Conservation (phyloP, 495 filamentous ascomycete species). For the Penicillium lagena region DNA sequence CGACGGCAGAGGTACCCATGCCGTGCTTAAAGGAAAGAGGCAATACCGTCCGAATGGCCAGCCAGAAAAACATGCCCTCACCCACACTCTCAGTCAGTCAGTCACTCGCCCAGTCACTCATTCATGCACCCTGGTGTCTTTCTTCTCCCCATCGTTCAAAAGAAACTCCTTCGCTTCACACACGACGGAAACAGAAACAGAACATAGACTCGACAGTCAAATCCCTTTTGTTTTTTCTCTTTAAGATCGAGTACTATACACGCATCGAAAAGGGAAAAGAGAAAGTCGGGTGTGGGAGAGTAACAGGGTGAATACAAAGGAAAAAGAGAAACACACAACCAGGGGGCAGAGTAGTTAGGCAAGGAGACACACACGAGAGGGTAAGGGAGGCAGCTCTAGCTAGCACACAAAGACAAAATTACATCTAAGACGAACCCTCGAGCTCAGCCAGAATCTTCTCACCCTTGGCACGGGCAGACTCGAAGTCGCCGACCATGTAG, state of each 20-base stretch:
- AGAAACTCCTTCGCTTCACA: too few relatives aligned
- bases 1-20: too few relatives aligned
- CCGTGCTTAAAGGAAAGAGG: too few relatives aligned
- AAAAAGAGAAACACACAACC: constrained; percentile 19
- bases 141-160: too few relatives aligned
- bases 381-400: constrained; percentile 17
- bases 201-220: constrained; percentile 13
- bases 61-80: constrained; percentile 3
- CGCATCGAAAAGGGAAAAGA: constrained; percentile 32
- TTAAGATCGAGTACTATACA: constrained; percentile 45
- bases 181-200: not conserved
- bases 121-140: too few relatives aligned
- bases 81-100: too few relatives aligned
- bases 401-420: constrained; percentile 32
- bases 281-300: constrained; percentile 23
- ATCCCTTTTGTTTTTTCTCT: constrained; percentile 25
- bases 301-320: constrained; percentile 29
- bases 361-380: constrained; percentile 2
- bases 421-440: constrained; percentile 61
- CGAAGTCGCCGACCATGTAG: constrained; percentile 98
- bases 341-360: not conserved
- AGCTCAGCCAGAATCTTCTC: constrained; percentile 99
- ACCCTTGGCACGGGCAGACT: constrained; percentile 90
- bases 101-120: too few relatives aligned
- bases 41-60: not conserved